Conservation (phyloP, 768 basidiomycete genomes). For the Botryobasidium botryosum region DNA sequence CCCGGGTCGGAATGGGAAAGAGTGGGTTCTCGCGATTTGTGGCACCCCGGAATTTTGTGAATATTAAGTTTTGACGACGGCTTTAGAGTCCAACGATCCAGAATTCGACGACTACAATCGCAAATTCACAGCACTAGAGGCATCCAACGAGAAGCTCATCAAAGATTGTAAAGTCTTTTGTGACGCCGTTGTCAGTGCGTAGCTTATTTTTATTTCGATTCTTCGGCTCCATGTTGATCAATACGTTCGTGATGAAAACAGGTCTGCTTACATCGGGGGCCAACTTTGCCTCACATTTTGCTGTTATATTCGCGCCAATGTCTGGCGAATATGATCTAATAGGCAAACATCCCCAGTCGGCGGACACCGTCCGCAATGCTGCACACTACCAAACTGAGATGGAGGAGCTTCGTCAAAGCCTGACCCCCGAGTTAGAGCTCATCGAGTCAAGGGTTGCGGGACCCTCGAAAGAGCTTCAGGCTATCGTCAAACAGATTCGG, state of each 20-base stretch:
- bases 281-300: slow-evolving; percentile 46
- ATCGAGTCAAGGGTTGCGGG: slow-evolving; percentile 73
- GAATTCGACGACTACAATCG: slow-evolving; percentile 81
- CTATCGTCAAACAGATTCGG: slow-evolving; percentile 70
- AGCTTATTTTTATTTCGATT: too few relatives aligned
- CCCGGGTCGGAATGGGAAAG: slow-evolving; percentile 82
- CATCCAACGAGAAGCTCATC: slow-evolving; percentile 70
- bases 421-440: slow-evolving; percentile 84
- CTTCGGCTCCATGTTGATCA: neutral
- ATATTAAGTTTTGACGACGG: too few relatives aligned
- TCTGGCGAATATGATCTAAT: slow-evolving; percentile 63
- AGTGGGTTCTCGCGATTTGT: slow-evolving; percentile 31
- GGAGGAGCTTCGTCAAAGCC: slow-evolving; percentile 63
- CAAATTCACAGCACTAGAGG: slow-evolving; percentile 61
- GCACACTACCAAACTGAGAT: slow-evolving; percentile 52
- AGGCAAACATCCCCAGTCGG: slow-evolving; percentile 60
- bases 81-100: slow-evolving; percentile 57
- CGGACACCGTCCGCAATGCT: slow-evolving; percentile 62
- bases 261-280: slow-evolving; percentile 51
- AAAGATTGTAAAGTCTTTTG: slow-evolving; percentile 84
- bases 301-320: slow-evolving; percentile 45
- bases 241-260: slow-evolving; percentile 14
- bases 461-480: slow-evolving; percentile 80
- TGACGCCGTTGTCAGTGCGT: slow-evolving; percentile 61
- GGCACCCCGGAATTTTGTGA: neutral